These are phyloP conservation scores for Nannizziopsis barbatae DNA, from an alignment of 2,329 filamentous ascomycete genomes.

Conservation along the genomic window DNA sequence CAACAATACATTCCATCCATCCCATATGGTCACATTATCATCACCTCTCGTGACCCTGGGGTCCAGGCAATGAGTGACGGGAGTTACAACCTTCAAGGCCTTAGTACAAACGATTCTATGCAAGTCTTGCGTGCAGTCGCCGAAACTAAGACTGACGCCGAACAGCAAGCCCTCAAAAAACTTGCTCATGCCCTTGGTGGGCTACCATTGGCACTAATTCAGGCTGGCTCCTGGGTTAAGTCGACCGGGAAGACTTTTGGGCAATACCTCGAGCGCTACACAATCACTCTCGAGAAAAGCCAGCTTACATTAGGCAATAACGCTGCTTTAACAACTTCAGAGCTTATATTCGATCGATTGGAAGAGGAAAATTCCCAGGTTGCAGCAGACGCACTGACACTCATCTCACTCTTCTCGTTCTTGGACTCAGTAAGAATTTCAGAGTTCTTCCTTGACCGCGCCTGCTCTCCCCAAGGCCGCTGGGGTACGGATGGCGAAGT, in stretches of 20 bases:
- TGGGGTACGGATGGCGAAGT: conserved; percentile 14
- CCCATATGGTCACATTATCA: conserved; percentile 12
- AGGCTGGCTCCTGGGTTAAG: conserved; percentile 16
- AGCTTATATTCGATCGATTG: conserved; percentile 14
- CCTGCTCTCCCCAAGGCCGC: conserved; percentile 9
- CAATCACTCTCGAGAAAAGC: conserved; percentile 10
- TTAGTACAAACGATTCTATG: conserved; percentile 11
- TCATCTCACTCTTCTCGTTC: conserved; percentile 16
- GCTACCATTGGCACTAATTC: conserved; percentile 15
- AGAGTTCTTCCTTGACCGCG: conserved; percentile 13
- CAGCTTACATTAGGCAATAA: conserved; percentile 11
- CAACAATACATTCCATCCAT: conserved; percentile 8
- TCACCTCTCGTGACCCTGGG: conserved; percentile 10
- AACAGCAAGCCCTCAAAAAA: conserved; percentile 12
- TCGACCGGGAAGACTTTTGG: conserved; percentile 11
- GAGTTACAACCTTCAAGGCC: conserved; percentile 6
- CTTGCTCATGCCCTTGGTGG: conserved; percentile 11
- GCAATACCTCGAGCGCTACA: conserved; percentile 12
- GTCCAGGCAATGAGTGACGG: conserved; percentile 4
- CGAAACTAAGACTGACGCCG: conserved; percentile 9
- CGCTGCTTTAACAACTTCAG: conserved; percentile 14
- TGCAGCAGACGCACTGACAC: conserved; percentile 1
- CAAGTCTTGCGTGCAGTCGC: conserved; percentile 12
- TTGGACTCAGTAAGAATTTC: conserved; percentile 12
- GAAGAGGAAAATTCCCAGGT: conserved; percentile 9